Base-by-base conservation (phyloP, 495 filamentous ascomycete genomes). In the Penicillium parvum region DNA sequence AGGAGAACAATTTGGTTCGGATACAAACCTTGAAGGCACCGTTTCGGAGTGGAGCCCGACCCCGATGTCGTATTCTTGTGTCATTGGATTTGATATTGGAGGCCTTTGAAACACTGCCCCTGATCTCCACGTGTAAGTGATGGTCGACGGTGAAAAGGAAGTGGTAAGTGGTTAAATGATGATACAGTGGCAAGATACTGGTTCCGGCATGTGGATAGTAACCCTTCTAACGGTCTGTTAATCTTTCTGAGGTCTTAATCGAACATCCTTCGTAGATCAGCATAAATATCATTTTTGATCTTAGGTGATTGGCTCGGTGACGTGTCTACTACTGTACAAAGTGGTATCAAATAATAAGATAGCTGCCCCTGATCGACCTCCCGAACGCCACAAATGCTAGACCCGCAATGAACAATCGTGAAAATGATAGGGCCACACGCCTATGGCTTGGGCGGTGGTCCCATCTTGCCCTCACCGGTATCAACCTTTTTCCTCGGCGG, bases 391-490 rank as follows among this genome's bases (percentile, higher is more conserved):
- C 20, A 42, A 51, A 54, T 57, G 45, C 50, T 25, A 48, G 32
- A 52, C 35, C 39, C 32, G 20, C 42, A 32, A 26, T 34, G 37
- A 38, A 49, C 30, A 46, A 45, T 21, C 27, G 32, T 20, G 22
- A 42, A 34, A 12, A 33, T 14, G 12, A 12, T 9, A 25, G 26
- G 19, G 30, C 22, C 34, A 29, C 53, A 37, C 40, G 49, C 51
- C 29, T 51, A 45, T 14, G 64, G 64, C 42, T 59, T 52, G 30
- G 68, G 54, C 7, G 66, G 65, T 22, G 66, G 64, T 2, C 57
- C 68, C 66, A 69, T 73, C 57, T 71, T 73, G 41, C 71, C 63
- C 7, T 59, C 56, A 9, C 68, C 68, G 1, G 65, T 71, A 30
- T 73, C 62, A 20, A 70, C 59, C 51, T 64, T 72, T 45, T 69